Conservation (phyloP, 2,329 filamentous ascomycete species). For the Penicillium sp. region DNA sequence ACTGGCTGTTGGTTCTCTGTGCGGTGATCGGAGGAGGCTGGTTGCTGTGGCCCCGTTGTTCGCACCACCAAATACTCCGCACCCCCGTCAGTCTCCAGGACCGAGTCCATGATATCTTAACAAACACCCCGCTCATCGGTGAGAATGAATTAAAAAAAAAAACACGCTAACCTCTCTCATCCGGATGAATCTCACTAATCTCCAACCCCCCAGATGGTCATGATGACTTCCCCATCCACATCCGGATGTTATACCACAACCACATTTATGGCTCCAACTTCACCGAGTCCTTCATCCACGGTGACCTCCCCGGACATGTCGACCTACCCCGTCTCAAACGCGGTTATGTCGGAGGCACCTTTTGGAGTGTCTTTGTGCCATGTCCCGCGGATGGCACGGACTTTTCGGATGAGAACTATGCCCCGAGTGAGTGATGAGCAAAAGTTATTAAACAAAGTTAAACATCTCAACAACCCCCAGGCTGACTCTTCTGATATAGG, state of each 20-base stretch:
- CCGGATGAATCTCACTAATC: not conserved
- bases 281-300: conserved; percentile 72
- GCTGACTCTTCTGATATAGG: conserved; percentile 22
- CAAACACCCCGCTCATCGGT: conserved; percentile 55
- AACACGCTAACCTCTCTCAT: too few relatives aligned
- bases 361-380: conserved; percentile 85
- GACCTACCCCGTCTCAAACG: conserved; percentile 75
- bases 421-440: conserved; percentile 55
- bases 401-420: conserved; percentile 75
- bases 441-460: not conserved
- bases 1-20: conserved; percentile 16
- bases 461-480: conserved; percentile 26
- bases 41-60: conserved; percentile 16
- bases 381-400: conserved; percentile 75
- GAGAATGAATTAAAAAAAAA: conserved; percentile 10
- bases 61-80: conserved; percentile 4
- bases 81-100: conserved; percentile 33
- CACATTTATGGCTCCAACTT: conserved; percentile 78
- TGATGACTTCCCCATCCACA: conserved; percentile 79
- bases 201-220: conserved; percentile 75
- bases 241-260: conserved; percentile 71
- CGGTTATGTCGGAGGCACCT: conserved; percentile 75
- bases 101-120: conserved; percentile 50
- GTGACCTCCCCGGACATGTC: conserved; percentile 70
- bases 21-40: conserved; percentile 15